Evolutionary conservation across 305 asterid species (phyloP).

Genomic region (Solanum hybrid): DNA sequence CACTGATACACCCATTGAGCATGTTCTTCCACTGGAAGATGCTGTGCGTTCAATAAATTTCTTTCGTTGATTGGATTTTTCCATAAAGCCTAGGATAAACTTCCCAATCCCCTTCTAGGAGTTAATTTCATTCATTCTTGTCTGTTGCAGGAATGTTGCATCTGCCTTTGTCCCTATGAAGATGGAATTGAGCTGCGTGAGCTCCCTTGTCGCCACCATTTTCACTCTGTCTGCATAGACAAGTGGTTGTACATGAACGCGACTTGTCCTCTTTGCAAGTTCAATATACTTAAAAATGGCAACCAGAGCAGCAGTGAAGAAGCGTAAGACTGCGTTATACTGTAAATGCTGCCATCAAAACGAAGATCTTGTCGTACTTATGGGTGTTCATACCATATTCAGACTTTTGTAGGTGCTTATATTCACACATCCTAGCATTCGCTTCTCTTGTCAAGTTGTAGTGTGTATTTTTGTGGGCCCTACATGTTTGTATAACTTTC

Average conservation of each 20-base stretch:
- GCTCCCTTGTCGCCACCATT: slow-evolving; percentile 91
- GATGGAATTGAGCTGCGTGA: slow-evolving; percentile 87
- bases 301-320: slow-evolving; percentile 58
- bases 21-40: slow-evolving; percentile 76
- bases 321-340: slow-evolving; percentile 21
- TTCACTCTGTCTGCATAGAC: slow-evolving; percentile 79
- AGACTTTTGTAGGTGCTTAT: background rate
- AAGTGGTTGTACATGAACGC: slow-evolving; percentile 90
- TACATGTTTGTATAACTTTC: background rate
- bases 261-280: slow-evolving; percentile 91
- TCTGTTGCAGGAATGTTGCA: slow-evolving; percentile 76
- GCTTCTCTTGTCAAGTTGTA: background rate
- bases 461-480: background rate
- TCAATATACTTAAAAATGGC: slow-evolving; percentile 67
- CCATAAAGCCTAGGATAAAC: background rate
- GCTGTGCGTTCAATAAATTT: slow-evolving; percentile 44
- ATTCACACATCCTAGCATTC: background rate
- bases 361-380: background rate
- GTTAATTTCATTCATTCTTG: background rate
- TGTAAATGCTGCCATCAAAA: background rate
- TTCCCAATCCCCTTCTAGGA: background rate
- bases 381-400: background rate
- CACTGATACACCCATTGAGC: slow-evolving; percentile 67
- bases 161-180: slow-evolving; percentile 77
- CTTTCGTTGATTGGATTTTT: background rate